Evolutionary conservation across 2,329 filamentous ascomycete genomes (phyloP), one percentile per base, ranked within the genome.

Genomic region (Lasiodiplodia theobromae): DNA sequence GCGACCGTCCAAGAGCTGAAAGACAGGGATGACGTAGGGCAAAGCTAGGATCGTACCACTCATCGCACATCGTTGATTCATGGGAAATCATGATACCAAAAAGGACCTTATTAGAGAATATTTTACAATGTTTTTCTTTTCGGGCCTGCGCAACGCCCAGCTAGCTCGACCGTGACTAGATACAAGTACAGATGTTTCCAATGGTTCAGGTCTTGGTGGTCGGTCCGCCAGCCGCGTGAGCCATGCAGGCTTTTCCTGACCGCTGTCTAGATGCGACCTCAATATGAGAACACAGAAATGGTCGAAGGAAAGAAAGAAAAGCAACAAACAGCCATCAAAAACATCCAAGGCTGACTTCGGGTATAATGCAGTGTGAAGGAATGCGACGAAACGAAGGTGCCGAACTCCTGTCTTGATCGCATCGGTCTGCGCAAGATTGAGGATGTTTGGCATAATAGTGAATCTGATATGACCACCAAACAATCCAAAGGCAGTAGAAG

Each of bases 301-400:
- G 44, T 8, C 18, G n/a, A 2, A 11, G 12, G 11, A 56, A 37
- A 34, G 34, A 53, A 56, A 18, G 10, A 51, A 53, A 38, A 54
- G 44, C n/a, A 53, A 16, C 25, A 51, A 64, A 52, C 40, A 51
- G 28, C 40, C 23, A 64, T 52, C 18, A 38, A 38, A 52, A 64
- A 51, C 11, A 52, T 18, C 23, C 40, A 66, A 31, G 49, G 63
- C 38, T 66, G 63, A 54, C 49, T 53, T 66, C 54, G 63, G 63
- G 63, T 66, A 66, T 66, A 66, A 52, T 66, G 63, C 63, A 44
- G 23, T 47, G 37, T 47, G 49, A 66, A 64, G 34, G 63, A 66
- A 66, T 47, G 63, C 63, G 51, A 56, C 23, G 63, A 66, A 66
- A 66, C 52, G 63, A 66, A 66, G 49, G 60, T 64, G 47, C 47